Percentiles rank a stretch among this genome's conserved stretches.
Conservation (phyloP, 1,284 basidiomycete genomes). For the Athelia psychrophila region DNA sequence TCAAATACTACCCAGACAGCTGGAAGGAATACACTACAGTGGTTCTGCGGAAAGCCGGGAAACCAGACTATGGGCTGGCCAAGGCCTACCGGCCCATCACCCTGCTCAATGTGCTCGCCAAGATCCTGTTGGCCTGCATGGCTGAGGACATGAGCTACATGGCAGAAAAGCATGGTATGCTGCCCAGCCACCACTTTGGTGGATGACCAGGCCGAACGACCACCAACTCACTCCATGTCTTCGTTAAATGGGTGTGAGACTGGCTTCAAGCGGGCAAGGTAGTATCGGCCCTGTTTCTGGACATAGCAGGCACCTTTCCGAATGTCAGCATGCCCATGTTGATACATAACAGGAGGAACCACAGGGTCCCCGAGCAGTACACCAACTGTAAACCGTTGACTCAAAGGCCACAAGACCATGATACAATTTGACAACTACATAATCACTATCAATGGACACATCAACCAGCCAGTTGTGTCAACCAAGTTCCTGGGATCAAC, state of each 20-base stretch:
- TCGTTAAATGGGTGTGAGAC: constrained; percentile 25
- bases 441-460: not conserved
- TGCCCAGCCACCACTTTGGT: constrained; percentile 30
- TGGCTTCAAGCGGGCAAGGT: constrained; percentile 26
- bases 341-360: constrained; percentile 26
- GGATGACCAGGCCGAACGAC: constrained; percentile 29
- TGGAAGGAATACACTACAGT: constrained; percentile 15
- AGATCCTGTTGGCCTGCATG: constrained; percentile 22
- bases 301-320: constrained; percentile 31
- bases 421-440: constrained; percentile 27
- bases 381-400: constrained; percentile 14
- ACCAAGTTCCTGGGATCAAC: constrained; percentile 30
- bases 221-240: constrained; percentile 29
- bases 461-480: constrained; percentile 8
- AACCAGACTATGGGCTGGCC: constrained; percentile 21
- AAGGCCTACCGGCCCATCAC: constrained; percentile 29
- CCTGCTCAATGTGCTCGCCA: constrained; percentile 21
- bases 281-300: constrained; percentile 26
- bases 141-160: constrained; percentile 20
- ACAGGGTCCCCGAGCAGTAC: constrained; percentile 22
- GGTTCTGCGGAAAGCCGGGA: constrained; percentile 27
- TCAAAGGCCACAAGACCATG: constrained; percentile 16
- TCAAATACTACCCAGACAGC: constrained; percentile 13
- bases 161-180: constrained; percentile 19
- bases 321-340: constrained; percentile 20